A percentile compares a stretch with the other conserved stretches of the same genome.
phyloP scores from a whole-genome alignment of 192 early-diverging fungal species.

The Rhizophlyctis rosea region DNA sequence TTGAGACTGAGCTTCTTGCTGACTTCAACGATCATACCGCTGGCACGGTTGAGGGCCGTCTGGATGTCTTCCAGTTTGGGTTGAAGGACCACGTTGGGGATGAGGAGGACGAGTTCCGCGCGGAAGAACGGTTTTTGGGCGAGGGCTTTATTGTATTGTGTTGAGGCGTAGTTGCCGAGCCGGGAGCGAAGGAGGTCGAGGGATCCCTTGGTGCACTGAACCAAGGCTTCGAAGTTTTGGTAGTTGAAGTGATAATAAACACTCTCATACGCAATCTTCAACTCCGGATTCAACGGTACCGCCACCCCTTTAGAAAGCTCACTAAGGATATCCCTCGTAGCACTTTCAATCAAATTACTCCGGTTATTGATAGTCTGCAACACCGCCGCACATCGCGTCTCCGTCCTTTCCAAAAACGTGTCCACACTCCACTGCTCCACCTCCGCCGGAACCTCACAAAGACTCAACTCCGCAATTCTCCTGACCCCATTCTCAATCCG shows the following conservation, averaged over 20 bases:
- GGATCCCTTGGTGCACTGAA: conserved; percentile 61
- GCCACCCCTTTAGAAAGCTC: conserved; percentile 53
- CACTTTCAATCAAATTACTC: conserved; percentile 57
- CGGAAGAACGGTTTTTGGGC: conserved; percentile 59
- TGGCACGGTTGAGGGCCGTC: conserved; percentile 51
- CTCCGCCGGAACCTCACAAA: conserved; percentile 54
- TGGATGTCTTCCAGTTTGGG: conserved; percentile 66
- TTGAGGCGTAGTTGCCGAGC: conserved; percentile 56
- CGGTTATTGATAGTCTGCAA: conserved; percentile 50
- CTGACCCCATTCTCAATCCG: conserved; percentile 51
- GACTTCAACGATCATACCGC: conserved; percentile 56
- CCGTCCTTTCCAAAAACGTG: conserved; percentile 53
- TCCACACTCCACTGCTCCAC: conserved; percentile 64
- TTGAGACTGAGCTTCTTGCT: conserved; percentile 54
- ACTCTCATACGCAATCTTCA: conserved; percentile 54
- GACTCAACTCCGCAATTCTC: conserved; percentile 55
- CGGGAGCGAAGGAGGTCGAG: conserved; percentile 52
- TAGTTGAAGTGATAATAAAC: conserved; percentile 63
- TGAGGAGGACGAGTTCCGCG: conserved; percentile 56
- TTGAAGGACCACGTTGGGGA: conserved; percentile 61
- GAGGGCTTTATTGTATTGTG: conserved; percentile 53
- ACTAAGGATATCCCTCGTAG: conserved; percentile 52
- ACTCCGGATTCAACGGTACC: conserved; percentile 37
- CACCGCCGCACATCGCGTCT: conserved; percentile 47
- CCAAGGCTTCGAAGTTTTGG: conserved; percentile 60